phyloP scores from a whole-genome alignment of 768 basidiomycete genomes.

The Tylopilus balloui region DNA sequence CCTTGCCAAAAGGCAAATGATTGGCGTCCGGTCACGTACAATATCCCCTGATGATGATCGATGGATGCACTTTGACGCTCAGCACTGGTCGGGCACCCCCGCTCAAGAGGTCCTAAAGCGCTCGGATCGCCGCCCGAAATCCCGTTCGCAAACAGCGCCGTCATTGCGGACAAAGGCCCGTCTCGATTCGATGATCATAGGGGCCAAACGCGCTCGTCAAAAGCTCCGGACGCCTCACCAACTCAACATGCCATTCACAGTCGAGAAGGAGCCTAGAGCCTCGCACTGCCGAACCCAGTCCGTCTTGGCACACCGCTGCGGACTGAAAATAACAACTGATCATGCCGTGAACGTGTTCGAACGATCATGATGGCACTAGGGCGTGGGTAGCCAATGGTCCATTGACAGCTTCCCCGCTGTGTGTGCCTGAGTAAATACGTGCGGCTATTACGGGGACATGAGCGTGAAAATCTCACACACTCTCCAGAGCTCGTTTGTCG shows the following conservation, averaged over 20 bases:
- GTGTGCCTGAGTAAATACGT: background rate
- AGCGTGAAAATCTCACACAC: background rate
- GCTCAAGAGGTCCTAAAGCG: background rate
- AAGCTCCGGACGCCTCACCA: background rate
- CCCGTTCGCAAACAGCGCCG: background rate
- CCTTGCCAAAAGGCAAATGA: slow-evolving; percentile 16
- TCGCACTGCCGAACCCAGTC: slow-evolving; percentile 7
- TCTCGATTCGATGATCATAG: background rate
- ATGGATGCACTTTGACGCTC: background rate
- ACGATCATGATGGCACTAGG: slow-evolving; percentile 3
- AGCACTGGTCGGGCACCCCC: background rate
- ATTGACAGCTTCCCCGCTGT: background rate
- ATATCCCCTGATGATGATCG: slow-evolving; percentile 8
- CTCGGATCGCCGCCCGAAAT: background rate
- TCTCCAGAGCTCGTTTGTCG: background rate
- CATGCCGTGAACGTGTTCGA: slow-evolving; percentile 11
- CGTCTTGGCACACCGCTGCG: slow-evolving; percentile 10
- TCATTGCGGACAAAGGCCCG: too few species aligned
- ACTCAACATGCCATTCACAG: background rate
- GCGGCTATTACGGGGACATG: slow-evolving; percentile 11
- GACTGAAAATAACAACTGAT: background rate
- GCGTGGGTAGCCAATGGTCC: slow-evolving; percentile 1
- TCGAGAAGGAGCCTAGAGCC: background rate
- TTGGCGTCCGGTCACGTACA: slow-evolving; percentile 9
- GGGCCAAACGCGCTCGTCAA: background rate